Base-by-base conservation (phyloP, 345 rosid species). In the Melastoma malabathricum region DNA sequence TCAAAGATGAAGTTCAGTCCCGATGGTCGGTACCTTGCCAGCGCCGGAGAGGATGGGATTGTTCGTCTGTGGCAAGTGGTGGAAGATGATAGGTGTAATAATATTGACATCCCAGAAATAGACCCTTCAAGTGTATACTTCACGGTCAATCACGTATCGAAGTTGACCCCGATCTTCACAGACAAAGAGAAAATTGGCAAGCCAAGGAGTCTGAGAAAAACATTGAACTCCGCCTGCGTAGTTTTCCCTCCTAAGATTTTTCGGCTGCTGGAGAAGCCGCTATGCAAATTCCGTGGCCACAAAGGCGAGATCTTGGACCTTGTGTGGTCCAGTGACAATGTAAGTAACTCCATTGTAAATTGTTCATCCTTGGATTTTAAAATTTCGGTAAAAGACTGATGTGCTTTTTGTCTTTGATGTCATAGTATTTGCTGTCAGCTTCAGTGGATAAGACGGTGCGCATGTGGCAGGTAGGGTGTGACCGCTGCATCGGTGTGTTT, bases 41-140 rank as follows among this genome's bases (percentile, higher is more conserved):
- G 88, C 69, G 92, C 82, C 2, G 88, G 95, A 29, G 77, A 80
- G 64, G 95, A 86, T 48, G 57, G 73, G 15, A 63, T 80, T 47
- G 76, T 86, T 38, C 55, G 85, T 15, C 63, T 82, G 44, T 86
- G 92, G 95, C 71, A 73, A 23, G 67, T 86, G 57, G 76, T 78
- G 54, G 92, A 80, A 67, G 88, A 86, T 39, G 76, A 74, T 22
- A 76, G 92, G 61, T 69, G 73, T 41, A 63, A 73, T 34, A 80
- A 80, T 46, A 69, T 54, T 13, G 82, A 82, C 50, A 73, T 76
- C 64, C 92, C 92, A 0, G 78, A 78, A 64, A 71, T 82, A 8
- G 92, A 83, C 64, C 88, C 95, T 10, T 71, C 86, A 25, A 82
- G 88, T 60, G 44, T 82, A 8, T 86, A 83, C 72, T 86, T 86